Base-by-base conservation (phyloP, 2,329 filamentous ascomycete genomes). In the Fusarium xyrophilum region DNA sequence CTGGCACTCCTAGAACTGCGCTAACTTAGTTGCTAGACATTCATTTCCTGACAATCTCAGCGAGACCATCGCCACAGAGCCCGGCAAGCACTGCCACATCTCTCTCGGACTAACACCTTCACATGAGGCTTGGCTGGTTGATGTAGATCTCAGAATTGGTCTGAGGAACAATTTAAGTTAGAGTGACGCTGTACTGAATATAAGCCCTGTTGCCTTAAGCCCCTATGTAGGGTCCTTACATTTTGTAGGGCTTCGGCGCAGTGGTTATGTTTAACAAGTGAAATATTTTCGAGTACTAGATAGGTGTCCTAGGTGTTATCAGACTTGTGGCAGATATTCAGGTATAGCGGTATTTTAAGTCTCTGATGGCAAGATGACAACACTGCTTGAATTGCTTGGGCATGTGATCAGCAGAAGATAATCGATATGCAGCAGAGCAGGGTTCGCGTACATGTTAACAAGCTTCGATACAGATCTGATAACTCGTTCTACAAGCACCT, bases 71-170 rank as follows among this genome's bases (percentile, higher is more conserved):
- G 67, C 67, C 67, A 65, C 63, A 47, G 38, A 44, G 63, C 59
- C 67, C 70, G 52, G 39, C 28, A 43, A 57, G 67, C 63, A 69
- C 67, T 33, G 67, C 67, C 67, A 70, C 67, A 57, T 25, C 25
- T 48, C 35, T n/a, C n/a, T n/a, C n/a, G n/a, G n/a, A n/a, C n/a
- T n/a, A n/a, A n/a, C n/a, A n/a, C n/a, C n/a, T 60, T 39, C 43
- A 30, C 56, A 59, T 66, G 23, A 61, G 43, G 33, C 39, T 50
- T 52, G 39, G 13, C 13, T n/a, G 30, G 21, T n/a, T 17, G 4
- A n/a, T 7, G 8, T 33, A 25, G 46, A 9, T 15, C 8, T 44
- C 17, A 11, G 15, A 53, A 15, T 10, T 12, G 32, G 14, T 7
- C 7, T 33, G 28, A 9, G 9, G 21, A 23, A 21, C 7, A 47